A percentile compares a stretch with the other conserved stretches of the same genome.
These are phyloP conservation scores for Glebionis coronaria DNA, from an alignment of 129 eudicot species.

Conservation along the genomic window DNA sequence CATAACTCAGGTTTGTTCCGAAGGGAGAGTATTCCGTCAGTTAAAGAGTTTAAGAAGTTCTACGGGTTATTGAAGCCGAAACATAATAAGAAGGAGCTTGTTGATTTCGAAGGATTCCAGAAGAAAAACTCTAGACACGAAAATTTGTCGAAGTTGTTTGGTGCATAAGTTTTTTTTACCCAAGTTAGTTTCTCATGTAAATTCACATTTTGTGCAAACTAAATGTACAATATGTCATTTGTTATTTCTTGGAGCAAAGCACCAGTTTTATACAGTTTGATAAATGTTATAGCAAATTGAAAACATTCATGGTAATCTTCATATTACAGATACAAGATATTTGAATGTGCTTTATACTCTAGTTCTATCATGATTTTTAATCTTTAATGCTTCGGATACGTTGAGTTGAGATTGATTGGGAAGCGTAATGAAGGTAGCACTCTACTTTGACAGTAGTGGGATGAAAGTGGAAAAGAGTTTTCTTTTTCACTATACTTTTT, in stretches of 20 bases:
- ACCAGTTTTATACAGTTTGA: too few relatives aligned
- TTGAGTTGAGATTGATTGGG: too few relatives aligned
- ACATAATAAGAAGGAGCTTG: conserved; percentile 39
- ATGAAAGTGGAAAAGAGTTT: too few relatives aligned
- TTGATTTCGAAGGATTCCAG: conserved; percentile 34
- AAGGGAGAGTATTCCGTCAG: conserved; percentile 35
- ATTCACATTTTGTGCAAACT: conserved; percentile 20
- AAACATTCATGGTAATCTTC: too few relatives aligned
- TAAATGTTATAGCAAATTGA: too few relatives aligned
- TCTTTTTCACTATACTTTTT: too few relatives aligned
- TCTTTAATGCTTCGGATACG: too few relatives aligned
- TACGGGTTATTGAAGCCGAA: conserved; percentile 47
- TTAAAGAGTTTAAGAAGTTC: conserved; percentile 48
- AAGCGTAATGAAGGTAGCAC: too few relatives aligned
- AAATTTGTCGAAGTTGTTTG: background rate
- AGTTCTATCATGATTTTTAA: too few relatives aligned
- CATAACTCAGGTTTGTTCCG: conserved; percentile 35
- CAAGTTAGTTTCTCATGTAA: background rate
- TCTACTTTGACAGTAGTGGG: too few relatives aligned
- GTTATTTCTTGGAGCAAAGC: conserved; percentile 8
- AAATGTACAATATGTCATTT: conserved; percentile 8
- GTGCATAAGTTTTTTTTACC: conserved; percentile 14
- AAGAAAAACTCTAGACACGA: conserved; percentile 43
- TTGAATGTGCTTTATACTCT: too few relatives aligned
- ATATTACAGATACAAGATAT: too few relatives aligned